Percentiles rank a stretch among this genome's conserved stretches.
phyloP scores from a whole-genome alignment of 176 grass and related monocot genomes.

The Musa acuminata region DNA sequence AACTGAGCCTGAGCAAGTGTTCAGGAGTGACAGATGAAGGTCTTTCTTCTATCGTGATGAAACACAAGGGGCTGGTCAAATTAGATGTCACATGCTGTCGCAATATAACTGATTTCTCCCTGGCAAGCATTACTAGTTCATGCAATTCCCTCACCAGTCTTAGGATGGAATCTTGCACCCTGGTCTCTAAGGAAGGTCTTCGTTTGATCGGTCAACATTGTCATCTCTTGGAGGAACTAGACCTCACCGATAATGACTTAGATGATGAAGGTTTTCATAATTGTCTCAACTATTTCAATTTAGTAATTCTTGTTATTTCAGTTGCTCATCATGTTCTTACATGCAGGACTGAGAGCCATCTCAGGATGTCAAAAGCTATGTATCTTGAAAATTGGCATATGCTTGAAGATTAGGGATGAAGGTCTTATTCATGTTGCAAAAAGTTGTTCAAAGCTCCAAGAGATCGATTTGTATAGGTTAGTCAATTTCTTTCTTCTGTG shows the following conservation, averaged over 20 bases:
- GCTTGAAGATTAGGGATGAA: too few relatives aligned
- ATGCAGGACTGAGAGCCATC: slow-evolving; percentile 59
- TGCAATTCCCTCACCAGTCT: slow-evolving; percentile 64
- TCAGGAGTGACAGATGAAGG: slow-evolving; percentile 59
- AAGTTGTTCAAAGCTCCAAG: slow-evolving; percentile 46
- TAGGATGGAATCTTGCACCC: slow-evolving; percentile 74
- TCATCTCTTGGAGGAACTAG: slow-evolving; percentile 50
- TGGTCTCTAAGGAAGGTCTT: slow-evolving; percentile 49
- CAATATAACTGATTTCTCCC: slow-evolving; percentile 58
- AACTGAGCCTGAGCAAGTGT: slow-evolving; percentile 76
- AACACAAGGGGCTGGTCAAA: slow-evolving; percentile 56
- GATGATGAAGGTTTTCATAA: slow-evolving; percentile 66
- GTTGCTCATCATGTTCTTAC: slow-evolving; percentile 7
- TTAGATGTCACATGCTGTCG: slow-evolving; percentile 72
- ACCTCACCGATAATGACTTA: slow-evolving; percentile 78
- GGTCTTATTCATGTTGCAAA: slow-evolving; percentile 54
- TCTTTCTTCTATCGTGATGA: slow-evolving; percentile 46
- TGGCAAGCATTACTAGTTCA: slow-evolving; percentile 60
- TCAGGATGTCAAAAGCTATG: slow-evolving; percentile 47
- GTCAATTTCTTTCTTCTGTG: background rate
- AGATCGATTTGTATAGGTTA: slow-evolving; percentile 78
- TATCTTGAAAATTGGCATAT: slow-evolving; percentile 69
- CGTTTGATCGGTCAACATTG: slow-evolving; percentile 50
- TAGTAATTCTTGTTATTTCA: background rate
- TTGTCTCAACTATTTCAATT: background rate